A percentile compares a stretch with the other conserved stretches of the same genome.
These are phyloP conservation scores for Lunasporangiospora selenospora DNA, from an alignment of 192 early-diverging fungal genomes.

Conservation along the genomic window DNA sequence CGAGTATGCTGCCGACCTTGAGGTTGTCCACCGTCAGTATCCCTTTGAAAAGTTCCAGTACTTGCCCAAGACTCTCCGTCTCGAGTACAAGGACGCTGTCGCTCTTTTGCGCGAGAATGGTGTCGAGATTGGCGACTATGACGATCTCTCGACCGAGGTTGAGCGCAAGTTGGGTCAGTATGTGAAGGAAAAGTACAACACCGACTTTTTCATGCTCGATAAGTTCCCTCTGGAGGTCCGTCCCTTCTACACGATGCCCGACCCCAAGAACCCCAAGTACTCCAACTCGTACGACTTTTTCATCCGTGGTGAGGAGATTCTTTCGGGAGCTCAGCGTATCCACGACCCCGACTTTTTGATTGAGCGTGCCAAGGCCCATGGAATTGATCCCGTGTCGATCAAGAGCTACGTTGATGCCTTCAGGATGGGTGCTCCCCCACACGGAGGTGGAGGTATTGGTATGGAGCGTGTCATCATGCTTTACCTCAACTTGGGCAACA, in stretches of 20 bases:
- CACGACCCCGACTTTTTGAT: slow-evolving; percentile 86
- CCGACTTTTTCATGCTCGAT: slow-evolving; percentile 99
- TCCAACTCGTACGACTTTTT: slow-evolving; percentile 99
- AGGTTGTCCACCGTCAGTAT: slow-evolving; percentile 86
- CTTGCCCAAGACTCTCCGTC: slow-evolving; percentile 79
- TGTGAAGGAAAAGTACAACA: slow-evolving; percentile 92
- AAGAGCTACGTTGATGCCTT: slow-evolving; percentile 95
- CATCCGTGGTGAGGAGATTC: slow-evolving; percentile 98
- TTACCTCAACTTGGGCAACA: slow-evolving; percentile 94
- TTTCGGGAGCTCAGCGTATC: slow-evolving; percentile 98
- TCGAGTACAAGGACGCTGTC: slow-evolving; percentile 92
- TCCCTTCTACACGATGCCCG: slow-evolving; percentile 99
- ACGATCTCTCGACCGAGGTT: slow-evolving; percentile 90
- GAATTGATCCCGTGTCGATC: slow-evolving; percentile 81
- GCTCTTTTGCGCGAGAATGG: slow-evolving; percentile 87
- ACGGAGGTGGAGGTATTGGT: slow-evolving; percentile 97
- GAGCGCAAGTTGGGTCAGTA: slow-evolving; percentile 88
- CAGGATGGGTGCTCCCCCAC: slow-evolving; percentile 95
- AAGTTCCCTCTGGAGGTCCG: slow-evolving; percentile 97
- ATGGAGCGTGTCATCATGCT: slow-evolving; percentile 98
- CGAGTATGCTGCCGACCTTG: slow-evolving; percentile 85
- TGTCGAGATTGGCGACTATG: slow-evolving; percentile 90
- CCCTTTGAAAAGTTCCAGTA: slow-evolving; percentile 92
- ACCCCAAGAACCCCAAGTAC: slow-evolving; percentile 85
- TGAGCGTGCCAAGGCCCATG: slow-evolving; percentile 79